Evolutionary conservation across 768 basidiomycete species (phyloP), one percentile per base, ranked within the genome.

Genomic region (Tephrocybe sp.): DNA sequence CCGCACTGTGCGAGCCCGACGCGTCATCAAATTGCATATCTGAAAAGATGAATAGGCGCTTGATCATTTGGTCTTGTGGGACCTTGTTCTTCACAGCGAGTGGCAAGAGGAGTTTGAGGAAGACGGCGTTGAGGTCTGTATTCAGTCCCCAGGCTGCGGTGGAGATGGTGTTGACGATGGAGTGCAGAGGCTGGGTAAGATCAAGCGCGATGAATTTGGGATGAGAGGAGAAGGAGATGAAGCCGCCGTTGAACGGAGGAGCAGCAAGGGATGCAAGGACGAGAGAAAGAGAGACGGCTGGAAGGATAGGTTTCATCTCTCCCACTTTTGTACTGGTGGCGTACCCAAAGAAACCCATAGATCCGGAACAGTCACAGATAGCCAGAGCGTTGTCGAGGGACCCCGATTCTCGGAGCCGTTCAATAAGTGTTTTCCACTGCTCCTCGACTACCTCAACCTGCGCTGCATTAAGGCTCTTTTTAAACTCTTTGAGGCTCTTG

Each of bases 21-120:
- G 49, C 30, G 13, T 37, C 43, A 58, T 88, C 83, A 54, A 89
- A 89, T 65, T 88, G 86, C 87, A 89, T 88, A 60, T 89, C 86
- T 2, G 80, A 79, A 62, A 91, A 89, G 36, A 89, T 73, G 60
- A 90, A 88, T 0, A 89, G 66, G 4, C 83, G 77, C 68, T 85
- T 82, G 67, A 89, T 76, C 86, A 89, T 88, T 40, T 88, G 78
- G 44, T 84, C 84, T 48, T 72, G 76, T 43, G 70, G 69, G n/a
- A 91, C 66, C 0, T 79, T 69, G 55, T 84, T 66, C 61, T 70
- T 57, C 49, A 78, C 57, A 6, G 86, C 86, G 7, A 82, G 74
- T 0, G 82, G 80, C 15, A 88, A 75, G 11, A 89, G 68, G 27
- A 88, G 73, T 13, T 79, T 64, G 37, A 78, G 59, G 63, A 91